phyloP scores from a whole-genome alignment of 2,329 filamentous ascomycete species.

The Colletotrichum ledebouriae region DNA sequence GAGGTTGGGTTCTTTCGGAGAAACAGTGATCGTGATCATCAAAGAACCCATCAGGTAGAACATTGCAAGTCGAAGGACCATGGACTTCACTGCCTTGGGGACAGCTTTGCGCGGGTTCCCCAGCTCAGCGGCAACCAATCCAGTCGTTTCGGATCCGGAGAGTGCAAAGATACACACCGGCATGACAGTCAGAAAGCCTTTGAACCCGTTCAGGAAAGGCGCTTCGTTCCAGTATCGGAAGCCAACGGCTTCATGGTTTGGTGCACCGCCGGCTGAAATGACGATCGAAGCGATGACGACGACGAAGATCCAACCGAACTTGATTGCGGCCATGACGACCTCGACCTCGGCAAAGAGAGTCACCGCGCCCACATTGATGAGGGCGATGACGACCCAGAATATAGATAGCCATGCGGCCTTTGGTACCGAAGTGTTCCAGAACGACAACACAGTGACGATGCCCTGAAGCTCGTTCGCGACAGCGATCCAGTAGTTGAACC shows the following conservation, averaged over 20 bases:
- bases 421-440: constrained; percentile 58
- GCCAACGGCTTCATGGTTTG: constrained; percentile 52
- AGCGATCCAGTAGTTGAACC: constrained; percentile 58
- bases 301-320: constrained; percentile 61
- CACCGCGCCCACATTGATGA: constrained; percentile 57
- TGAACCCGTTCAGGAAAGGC: constrained; percentile 56
- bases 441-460: constrained; percentile 56
- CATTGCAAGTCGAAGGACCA: constrained; percentile 59
- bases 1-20: constrained; percentile 53
- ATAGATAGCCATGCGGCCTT: constrained; percentile 57
- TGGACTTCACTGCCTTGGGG: constrained; percentile 58
- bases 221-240: constrained; percentile 60
- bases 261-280: constrained; percentile 57
- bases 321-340: constrained; percentile 57
- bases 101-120: constrained; percentile 57
- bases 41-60: constrained; percentile 60
- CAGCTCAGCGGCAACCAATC: constrained; percentile 59
- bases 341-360: constrained; percentile 60
- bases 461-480: constrained; percentile 59
- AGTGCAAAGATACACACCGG: constrained; percentile 64
- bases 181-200: constrained; percentile 67
- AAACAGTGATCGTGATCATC: constrained; percentile 59
- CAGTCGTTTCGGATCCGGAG: constrained; percentile 58
- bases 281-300: constrained; percentile 59
- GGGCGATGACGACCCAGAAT: constrained; percentile 55